These are phyloP conservation scores for Eutrema yunnanense DNA, from an alignment of 345 rosid species.

Conservation along the genomic window DNA sequence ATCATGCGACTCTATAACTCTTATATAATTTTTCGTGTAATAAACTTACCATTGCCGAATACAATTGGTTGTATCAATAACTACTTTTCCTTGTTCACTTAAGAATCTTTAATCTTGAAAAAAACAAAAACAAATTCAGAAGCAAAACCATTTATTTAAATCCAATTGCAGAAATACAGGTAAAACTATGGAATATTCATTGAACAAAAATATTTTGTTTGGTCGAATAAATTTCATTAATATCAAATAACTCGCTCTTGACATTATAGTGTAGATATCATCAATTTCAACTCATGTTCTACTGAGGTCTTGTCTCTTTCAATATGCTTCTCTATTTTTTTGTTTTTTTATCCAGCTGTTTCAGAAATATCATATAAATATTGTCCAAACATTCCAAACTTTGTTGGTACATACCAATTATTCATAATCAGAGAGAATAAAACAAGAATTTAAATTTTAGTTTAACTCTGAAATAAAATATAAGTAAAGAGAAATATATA, in stretches of 20 bases:
- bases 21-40: not conserved
- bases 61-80: not conserved
- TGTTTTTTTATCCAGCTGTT: not conserved
- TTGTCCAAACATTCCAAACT: slow-evolving; percentile 7
- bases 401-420: not conserved
- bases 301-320: slow-evolving; percentile 18
- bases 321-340: not conserved
- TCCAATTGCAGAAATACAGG: not conserved
- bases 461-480: not conserved
- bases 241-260: not conserved
- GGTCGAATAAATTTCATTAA: not conserved
- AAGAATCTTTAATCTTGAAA: not conserved
- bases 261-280: not conserved
- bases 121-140: no score
- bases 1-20: not conserved
- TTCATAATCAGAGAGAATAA: not conserved
- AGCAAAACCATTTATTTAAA: not conserved
- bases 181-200: not conserved
- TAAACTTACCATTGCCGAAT: not conserved
- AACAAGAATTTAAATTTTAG: not conserved
- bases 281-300: slow-evolving; percentile 4
- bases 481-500: not conserved
- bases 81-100: not conserved
- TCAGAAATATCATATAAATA: not conserved
- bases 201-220: not conserved